Evolutionary conservation across 1,284 basidiomycete genomes (phyloP), one percentile per base, ranked within the genome.

Genomic region (Coriolopsis trogii): DNA sequence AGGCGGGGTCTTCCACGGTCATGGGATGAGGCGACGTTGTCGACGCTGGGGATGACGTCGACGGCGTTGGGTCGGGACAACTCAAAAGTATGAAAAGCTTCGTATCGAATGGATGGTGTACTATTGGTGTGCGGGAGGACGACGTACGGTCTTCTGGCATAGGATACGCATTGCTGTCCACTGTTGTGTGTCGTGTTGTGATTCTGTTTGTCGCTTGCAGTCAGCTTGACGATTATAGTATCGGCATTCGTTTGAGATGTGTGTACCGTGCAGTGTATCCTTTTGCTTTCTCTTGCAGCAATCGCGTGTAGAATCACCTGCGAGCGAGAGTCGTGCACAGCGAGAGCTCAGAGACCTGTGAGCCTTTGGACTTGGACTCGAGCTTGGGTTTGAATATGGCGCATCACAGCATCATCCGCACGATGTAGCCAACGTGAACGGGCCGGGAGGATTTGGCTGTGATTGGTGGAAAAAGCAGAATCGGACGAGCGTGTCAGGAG

Each of bases 11-110:
- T 18, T 25, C 23, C 41, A 24, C 18, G 29, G 36, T 20, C 18
- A 34, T 46, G 39, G 25, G 39, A 31, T 34, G 34, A 29, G 31
- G 13, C 20, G 34, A 30, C 36, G 41, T 24, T 25, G 46, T 44
- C 36, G 29, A 21, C 36, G 20, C 20, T 13, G 26, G 18, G 25
- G 36, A 21, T 15, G 26, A 28, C 20, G 26, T 2, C 18, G 24
- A 31, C 28, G 33, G n/a, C 37, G 20, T 13, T 25, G 37, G 41
- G 44, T 34, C 20, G 39, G 48, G 46, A 26, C 36, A 21, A 31
- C 52, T 31, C 51, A 59, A 59, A 59, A 59, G 57, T 59, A 56
- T 42, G 21, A 41, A 54, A 59, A 47, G 25, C 28, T 53, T 42
- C 49, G 37, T 51, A 49, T 30, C 54, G 53, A 59, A 59, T 59